phyloP scores from a whole-genome alignment of 257 asterid genomes.

The Fraxinus cuspidata region DNA sequence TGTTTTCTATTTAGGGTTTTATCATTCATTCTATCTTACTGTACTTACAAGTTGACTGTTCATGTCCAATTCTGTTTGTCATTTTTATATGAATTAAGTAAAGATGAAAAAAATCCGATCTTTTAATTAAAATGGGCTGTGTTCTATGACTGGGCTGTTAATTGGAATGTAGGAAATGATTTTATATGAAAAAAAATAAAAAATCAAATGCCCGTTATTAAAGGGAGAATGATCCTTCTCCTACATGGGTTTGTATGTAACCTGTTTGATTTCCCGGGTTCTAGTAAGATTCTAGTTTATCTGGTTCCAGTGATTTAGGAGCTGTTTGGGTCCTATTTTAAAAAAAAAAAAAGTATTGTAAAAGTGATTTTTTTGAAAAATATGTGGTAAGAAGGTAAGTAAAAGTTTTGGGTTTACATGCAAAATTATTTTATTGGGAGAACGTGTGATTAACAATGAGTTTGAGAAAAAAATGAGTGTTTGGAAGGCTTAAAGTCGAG shows the following conservation, averaged over 20 bases:
- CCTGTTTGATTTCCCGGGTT: background rate
- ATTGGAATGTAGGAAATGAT: background rate
- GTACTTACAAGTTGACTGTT: background rate
- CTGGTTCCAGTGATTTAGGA: background rate
- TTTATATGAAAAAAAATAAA: background rate
- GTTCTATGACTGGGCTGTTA: background rate
- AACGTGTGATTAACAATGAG: too few species aligned
- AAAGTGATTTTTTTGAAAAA: too few species aligned
- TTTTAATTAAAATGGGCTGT: background rate
- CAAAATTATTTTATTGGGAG: too few species aligned
- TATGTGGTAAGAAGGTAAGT: too few species aligned
- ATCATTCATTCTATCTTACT: background rate
- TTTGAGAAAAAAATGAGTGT: too few species aligned
- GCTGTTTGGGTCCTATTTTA: too few species aligned
- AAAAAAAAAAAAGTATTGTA: too few species aligned
- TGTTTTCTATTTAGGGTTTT: background rate
- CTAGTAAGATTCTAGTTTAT: background rate
- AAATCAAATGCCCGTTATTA: background rate
- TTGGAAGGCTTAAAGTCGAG: background rate
- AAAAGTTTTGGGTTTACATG: too few species aligned
- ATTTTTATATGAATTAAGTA: background rate
- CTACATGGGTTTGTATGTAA: background rate
- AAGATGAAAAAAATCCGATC: background rate
- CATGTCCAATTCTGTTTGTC: background rate
- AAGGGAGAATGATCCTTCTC: background rate